Evolutionary conservation across 2,329 filamentous ascomycete species (phyloP), one percentile per base, ranked within the genome.

Genomic region (Botrytis fabae): DNA sequence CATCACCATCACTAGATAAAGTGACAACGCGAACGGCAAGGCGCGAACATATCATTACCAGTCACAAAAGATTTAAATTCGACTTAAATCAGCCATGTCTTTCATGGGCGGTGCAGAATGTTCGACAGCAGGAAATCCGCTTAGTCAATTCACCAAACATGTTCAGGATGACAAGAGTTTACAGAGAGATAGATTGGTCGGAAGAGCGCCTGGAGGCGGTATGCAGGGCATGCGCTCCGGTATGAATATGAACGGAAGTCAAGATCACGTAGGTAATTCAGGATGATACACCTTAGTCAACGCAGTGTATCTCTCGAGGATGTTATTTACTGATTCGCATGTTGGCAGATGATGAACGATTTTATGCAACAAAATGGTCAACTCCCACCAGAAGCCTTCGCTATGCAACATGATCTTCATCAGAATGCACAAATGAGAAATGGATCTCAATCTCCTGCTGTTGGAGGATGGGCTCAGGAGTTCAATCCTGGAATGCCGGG

Each of bases 101-200:
- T 98, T 99, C 83, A 88, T 98, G 80, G 93, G 94, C 84, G 95
- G 95, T 79, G 93, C 95, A 79, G 96, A 98, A 85, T 99, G 96
- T 87, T 98, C 95, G 73, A 97, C 96, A 75, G 94, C 93, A 77
- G 94, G 92, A 80, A 99, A 99, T 83, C 96, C 97, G 73, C 90
- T 99, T 80, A 95, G 93, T 81, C 96, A 98, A 86, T 97, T 99
- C 83, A 94, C 95, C 76, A 99, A 99, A 84, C 95, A 98, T 83
- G 93, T 96, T 73, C 93, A 97, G 81, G 94, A 97, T 87, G 96
- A 99, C 85, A 97, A 95, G 84, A 96, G 93, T 73, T 86, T 98
- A 73, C 96, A 98, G 84, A 89, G 95, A 80, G 96, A 99, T 83
- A 90, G 96, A 74, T 86, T 98, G 75, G 91, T 93, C 74, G 93